Evolutionary conservation across 352 stramenopile species (phyloP).

Genomic region (Phytophthora brassicae): DNA sequence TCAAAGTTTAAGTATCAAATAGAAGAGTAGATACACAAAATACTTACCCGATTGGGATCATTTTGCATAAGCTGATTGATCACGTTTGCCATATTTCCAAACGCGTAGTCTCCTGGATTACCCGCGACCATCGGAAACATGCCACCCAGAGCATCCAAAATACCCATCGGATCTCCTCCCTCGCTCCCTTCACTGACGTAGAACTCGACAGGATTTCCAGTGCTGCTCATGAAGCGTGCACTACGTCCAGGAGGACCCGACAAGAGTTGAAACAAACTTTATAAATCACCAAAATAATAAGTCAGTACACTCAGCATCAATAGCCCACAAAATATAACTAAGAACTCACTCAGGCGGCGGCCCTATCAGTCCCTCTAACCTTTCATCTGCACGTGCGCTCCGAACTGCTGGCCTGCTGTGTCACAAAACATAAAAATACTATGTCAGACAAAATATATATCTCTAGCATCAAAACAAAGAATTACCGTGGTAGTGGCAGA

Average conservation of each 20-base stretch:
- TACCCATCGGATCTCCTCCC: slow-evolving; percentile 39
- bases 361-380: slow-evolving; percentile 24
- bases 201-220: slow-evolving; percentile 73
- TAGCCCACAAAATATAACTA: background rate
- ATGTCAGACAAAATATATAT: slow-evolving; percentile 4
- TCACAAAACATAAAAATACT: background rate
- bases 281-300: background rate
- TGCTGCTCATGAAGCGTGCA: slow-evolving; percentile 62
- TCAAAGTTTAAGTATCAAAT: too few relatives aligned
- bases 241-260: slow-evolving; percentile 34
- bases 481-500: slow-evolving; percentile 21
- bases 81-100: slow-evolving; percentile 81
- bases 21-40: background rate
- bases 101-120: slow-evolving; percentile 82
- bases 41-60: slow-evolving; percentile 77
- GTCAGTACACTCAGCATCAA: background rate
- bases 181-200: slow-evolving; percentile 66
- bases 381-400: slow-evolving; percentile 16
- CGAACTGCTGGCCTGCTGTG: slow-evolving; percentile 17
- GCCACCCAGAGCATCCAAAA: slow-evolving; percentile 64
- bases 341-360: slow-evolving; percentile 34
- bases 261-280: slow-evolving; percentile 55
- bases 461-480: background rate
- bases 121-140: slow-evolving; percentile 60
- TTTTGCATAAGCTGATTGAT: slow-evolving; percentile 91